phyloP scores from a whole-genome alignment of 2,329 filamentous ascomycete species.

The Colletotrichum musicola region DNA sequence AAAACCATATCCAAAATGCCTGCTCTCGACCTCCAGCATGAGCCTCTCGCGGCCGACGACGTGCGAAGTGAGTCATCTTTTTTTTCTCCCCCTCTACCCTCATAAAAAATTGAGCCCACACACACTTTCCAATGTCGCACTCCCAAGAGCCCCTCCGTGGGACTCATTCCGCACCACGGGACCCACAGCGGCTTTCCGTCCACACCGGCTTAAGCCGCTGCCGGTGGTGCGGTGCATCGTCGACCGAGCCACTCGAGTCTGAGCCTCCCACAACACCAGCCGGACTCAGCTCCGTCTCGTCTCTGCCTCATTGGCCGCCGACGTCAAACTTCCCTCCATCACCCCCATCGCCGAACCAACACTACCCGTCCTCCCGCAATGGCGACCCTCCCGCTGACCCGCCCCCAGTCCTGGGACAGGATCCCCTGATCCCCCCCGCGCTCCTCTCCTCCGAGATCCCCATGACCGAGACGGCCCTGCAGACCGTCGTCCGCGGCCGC shows the following conservation, averaged over 20 bases:
- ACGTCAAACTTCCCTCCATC: neutral
- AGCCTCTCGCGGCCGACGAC: conserved; percentile 59
- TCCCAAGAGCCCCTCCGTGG: neutral
- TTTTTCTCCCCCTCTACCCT: neutral
- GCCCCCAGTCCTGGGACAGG: conserved; percentile 85
- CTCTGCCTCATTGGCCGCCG: neutral
- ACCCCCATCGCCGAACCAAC: conserved; percentile 2
- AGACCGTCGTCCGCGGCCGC: conserved; percentile 79
- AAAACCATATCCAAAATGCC: conserved; percentile 51
- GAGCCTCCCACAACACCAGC: neutral
- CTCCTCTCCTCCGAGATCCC: conserved; percentile 90
- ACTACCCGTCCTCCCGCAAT: conserved; percentile 33
- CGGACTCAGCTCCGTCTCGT: conserved; percentile 1
- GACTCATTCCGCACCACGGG: neutral
- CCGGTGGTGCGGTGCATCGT: too few species aligned
- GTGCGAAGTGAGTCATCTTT: conserved; percentile 52
- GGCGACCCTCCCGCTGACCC: conserved; percentile 43
- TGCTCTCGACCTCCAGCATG: conserved; percentile 52
- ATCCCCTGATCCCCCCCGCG: conserved; percentile 90
- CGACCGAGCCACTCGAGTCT: too few species aligned
- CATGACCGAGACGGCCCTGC: conserved; percentile 70
- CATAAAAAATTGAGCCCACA: neutral
- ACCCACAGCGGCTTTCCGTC: neutral
- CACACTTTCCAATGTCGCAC: conserved; percentile 13
- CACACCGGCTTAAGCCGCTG: neutral